phyloP scores from a whole-genome alignment of 73 alveolate species.

The Tetrahymena borealis region DNA sequence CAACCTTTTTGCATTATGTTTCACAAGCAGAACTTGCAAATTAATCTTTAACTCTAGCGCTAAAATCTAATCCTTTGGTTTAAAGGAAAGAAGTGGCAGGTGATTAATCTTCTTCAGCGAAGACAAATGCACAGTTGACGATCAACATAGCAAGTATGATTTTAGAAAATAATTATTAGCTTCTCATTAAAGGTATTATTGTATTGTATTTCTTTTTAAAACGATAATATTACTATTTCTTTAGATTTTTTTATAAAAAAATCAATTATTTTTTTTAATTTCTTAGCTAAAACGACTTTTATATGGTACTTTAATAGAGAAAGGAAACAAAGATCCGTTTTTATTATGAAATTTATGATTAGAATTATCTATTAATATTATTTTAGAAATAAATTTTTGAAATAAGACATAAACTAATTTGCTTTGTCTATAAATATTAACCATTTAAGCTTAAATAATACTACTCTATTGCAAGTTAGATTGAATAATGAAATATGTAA shows the following conservation, averaged over 20 bases:
- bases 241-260: not conserved
- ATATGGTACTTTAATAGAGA: not conserved
- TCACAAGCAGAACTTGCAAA: not conserved
- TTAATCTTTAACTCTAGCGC: not conserved
- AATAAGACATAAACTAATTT: too few species aligned
- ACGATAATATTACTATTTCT: not conserved
- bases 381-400: too few species aligned
- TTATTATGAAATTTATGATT: too few species aligned
- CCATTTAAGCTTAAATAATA: too few species aligned
- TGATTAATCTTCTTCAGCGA: not conserved
- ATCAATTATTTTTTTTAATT: not conserved
- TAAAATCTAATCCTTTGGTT: not conserved
- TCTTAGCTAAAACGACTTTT: not conserved
- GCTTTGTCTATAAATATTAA: too few species aligned
- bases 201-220: not conserved
- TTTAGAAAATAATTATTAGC: not conserved
- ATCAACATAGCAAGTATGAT: not conserved
- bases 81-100: not conserved
- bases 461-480: too few species aligned
- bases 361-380: too few species aligned
- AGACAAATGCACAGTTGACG: not conserved
- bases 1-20: not conserved
- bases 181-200: not conserved
- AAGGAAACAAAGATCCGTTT: not conserved
- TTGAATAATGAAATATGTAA: too few species aligned